Percentiles rank a stretch among this genome's conserved stretches.
phyloP scores from a whole-genome alignment of 1,284 basidiomycete genomes.

The Prillingera fragicola region DNA sequence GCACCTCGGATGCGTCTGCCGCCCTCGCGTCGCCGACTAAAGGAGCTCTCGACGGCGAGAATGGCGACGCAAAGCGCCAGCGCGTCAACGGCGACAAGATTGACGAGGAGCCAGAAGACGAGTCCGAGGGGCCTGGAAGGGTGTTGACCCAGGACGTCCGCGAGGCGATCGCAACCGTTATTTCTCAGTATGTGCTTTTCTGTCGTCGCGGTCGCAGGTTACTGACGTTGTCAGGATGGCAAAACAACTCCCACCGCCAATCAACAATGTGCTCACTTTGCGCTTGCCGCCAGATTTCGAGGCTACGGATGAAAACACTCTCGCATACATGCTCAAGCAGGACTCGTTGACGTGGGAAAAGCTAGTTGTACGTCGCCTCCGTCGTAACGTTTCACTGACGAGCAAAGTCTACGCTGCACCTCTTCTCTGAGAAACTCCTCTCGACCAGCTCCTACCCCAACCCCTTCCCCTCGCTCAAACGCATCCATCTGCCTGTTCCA shows the following conservation, averaged over 20 bases:
- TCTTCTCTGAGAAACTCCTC: constrained; percentile 38
- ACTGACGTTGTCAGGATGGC: constrained; percentile 31
- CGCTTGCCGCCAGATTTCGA: constrained; percentile 37
- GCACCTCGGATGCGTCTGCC: constrained; percentile 4
- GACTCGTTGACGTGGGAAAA: constrained; percentile 34
- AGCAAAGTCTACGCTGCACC: constrained; percentile 33
- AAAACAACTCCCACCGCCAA: constrained; percentile 29
- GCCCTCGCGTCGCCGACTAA: neutral
- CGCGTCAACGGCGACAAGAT: neutral
- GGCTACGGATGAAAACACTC: constrained; percentile 38
- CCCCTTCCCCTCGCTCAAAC: constrained; percentile 34
- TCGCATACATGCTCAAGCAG: constrained; percentile 34
- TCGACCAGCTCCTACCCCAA: constrained; percentile 41
- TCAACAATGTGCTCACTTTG: constrained; percentile 32
- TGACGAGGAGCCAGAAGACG: constrained; percentile 10
- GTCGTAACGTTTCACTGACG: constrained; percentile 7
- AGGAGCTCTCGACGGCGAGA: neutral
- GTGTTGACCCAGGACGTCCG: constrained; percentile 24
- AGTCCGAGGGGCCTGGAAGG: constrained; percentile 12
- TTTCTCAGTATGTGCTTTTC: constrained; percentile 28
- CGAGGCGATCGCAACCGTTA: constrained; percentile 31
- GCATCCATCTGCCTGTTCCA: constrained; percentile 35
- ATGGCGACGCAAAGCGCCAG: neutral
- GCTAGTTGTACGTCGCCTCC: constrained; percentile 27
- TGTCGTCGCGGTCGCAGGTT: neutral